Conservation (phyloP, 2,329 filamentous ascomycete genomes). For the Sarocladium kiliense region DNA sequence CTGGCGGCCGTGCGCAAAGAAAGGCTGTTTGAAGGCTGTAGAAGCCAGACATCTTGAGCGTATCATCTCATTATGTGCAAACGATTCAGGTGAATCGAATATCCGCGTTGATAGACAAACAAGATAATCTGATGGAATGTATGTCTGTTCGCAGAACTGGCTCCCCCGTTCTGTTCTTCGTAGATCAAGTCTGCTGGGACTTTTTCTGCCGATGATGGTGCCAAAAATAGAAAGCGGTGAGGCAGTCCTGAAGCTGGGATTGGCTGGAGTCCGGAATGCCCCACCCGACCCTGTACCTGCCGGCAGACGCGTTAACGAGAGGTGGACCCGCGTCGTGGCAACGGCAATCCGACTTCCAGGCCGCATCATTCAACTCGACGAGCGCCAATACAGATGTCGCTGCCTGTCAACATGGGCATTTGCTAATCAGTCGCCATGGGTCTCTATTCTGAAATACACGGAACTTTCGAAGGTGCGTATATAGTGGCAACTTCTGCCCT, state of each 20-base stretch:
- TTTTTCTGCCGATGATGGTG: slow-evolving; percentile 20
- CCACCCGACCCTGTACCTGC: background rate
- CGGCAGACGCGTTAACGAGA: slow-evolving; percentile 1
- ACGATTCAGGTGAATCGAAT: background rate
- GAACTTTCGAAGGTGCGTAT: background rate
- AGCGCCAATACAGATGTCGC: background rate
- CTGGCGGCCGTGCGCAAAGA: background rate
- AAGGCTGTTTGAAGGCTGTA: background rate
- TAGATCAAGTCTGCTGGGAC: slow-evolving; percentile 7
- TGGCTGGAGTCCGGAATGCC: background rate
- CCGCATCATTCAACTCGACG: background rate
- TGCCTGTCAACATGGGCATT: background rate
- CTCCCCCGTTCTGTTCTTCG: no score
- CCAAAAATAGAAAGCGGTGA: background rate
- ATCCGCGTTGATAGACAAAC: no score
- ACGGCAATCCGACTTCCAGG: background rate
- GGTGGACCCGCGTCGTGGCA: slow-evolving; percentile 1
- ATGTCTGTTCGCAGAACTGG: no score
- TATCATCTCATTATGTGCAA: slow-evolving; percentile 23
- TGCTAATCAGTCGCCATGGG: background rate
- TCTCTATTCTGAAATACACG: background rate
- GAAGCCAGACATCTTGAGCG: slow-evolving; percentile 17
- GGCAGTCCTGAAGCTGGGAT: background rate
- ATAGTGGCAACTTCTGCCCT: no score
- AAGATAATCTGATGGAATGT: no score